Evolutionary conservation across 208 protist species (phyloP), one percentile per base, ranked within the genome.

Genomic region (Acanthamoeba triangularis): DNA sequence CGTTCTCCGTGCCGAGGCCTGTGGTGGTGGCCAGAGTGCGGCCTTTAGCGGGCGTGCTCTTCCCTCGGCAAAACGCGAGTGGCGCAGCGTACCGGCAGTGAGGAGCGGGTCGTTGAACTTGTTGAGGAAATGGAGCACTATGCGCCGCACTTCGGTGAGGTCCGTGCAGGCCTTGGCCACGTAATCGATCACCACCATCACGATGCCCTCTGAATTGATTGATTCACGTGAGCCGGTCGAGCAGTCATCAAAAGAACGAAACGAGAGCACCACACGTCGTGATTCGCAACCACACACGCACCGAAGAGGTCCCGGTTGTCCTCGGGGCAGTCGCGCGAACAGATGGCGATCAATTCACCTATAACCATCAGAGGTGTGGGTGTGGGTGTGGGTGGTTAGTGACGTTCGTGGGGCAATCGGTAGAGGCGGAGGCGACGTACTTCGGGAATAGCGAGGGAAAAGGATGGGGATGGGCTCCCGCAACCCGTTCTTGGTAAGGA

Each of bases 31-130:
- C 8, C 74, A 82, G 28, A 14, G 74, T 37, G 20, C 14, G 74
- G 25, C 16, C 18, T 52, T 28, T 35, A 84, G 3, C 8, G n/a
- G 18, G 20, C 6, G 23, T 65, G 41, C 41, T 47, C 41, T 47
- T 47, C 41, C 41, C 10, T 25, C 13, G 11, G 23, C 20, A 84
- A 4, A 1, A 78, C 69, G 0, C n/a, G n/a, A 25, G 69, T 37
- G 69, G 3, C 8, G 59, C 52, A 37, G 8, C 69, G 13, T 41
- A 85, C 76, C 76, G 44, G 76, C 76, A 28, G 76, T 85, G n/a
- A 85, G 47, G 20, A 85, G 37, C 35, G 76, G 76, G n/a, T 85
- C 76, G 76, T 85, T 85, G 76, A 85, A 85, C 28, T 85, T 85
- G 47, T 49, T 49, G 30, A 85, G 76, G 76, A 85, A 85, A 35